phyloP scores from a whole-genome alignment of 192 early-diverging fungal genomes.

The Linnemannia exigua region DNA sequence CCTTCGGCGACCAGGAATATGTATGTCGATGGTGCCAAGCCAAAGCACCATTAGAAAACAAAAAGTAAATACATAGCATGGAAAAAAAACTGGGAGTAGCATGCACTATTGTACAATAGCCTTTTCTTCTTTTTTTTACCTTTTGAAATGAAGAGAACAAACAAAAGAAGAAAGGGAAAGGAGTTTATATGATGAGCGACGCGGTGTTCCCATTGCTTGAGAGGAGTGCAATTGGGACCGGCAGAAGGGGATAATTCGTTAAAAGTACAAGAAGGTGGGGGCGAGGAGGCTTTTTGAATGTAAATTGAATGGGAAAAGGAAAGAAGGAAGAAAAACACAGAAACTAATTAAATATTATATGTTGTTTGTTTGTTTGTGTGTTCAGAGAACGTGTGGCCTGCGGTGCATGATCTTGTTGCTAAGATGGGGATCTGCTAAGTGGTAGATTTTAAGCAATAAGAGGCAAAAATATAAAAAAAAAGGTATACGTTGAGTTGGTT shows the following conservation, averaged over 20 bases:
- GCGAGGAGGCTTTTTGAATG: no score
- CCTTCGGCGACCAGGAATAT: conserved; percentile 95
- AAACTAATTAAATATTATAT: not conserved
- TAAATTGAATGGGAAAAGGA: not conserved
- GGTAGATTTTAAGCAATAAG: not conserved
- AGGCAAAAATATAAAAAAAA: not conserved
- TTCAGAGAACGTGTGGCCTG: not conserved
- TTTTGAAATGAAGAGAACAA: no score
- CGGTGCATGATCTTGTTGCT: not conserved
- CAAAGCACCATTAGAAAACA: conserved; percentile 40
- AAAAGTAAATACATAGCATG: not conserved
- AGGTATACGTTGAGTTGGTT: not conserved
- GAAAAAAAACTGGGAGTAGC: not conserved
- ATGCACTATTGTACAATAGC: not conserved
- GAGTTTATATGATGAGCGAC: no score
- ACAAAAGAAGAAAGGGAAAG: no score
- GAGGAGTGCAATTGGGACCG: no score
- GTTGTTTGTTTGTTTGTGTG: not conserved
- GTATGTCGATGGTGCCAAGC: conserved; percentile 76
- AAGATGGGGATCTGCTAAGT: conserved; percentile 2
- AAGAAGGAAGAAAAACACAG: not conserved
- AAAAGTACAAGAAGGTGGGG: no score
- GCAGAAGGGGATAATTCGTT: no score
- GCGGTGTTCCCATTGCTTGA: no score
- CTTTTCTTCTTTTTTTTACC: not conserved